These are phyloP conservation scores for Singerocomus inundabilis DNA, from an alignment of 1,284 basidiomycete genomes.

Conservation along the genomic window DNA sequence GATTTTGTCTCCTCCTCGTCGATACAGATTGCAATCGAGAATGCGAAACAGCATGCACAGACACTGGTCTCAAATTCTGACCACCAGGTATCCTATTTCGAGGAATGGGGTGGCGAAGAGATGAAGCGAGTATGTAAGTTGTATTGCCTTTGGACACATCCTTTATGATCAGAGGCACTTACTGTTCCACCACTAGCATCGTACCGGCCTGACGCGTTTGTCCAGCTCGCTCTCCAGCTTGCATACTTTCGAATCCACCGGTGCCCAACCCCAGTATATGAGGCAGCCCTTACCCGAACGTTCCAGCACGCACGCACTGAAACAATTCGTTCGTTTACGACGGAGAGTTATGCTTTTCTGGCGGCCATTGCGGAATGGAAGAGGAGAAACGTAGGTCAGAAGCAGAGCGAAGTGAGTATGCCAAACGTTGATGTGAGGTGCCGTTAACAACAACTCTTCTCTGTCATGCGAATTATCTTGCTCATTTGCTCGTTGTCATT, in stretches of 20 bases:
- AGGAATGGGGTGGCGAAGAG: conserved; percentile 87
- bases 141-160: neutral
- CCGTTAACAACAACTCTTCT: neutral
- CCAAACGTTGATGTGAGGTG: neutral
- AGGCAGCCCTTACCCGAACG: conserved; percentile 90
- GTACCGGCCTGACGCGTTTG: conserved; percentile 84
- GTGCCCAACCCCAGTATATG: conserved; percentile 87
- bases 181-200: conserved; percentile 46
- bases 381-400: neutral
- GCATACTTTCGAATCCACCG: conserved; percentile 86
- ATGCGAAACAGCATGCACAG: conserved; percentile 60
- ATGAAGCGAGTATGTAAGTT: conserved; percentile 76
- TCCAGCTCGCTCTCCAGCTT: conserved; percentile 93
- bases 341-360: conserved; percentile 77
- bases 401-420: conserved; percentile 16
- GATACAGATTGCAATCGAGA: conserved; percentile 57
- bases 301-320: conserved; percentile 93
- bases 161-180: neutral
- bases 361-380: conserved; percentile 20
- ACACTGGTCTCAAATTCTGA: conserved; percentile 79
- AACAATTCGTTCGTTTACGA: conserved; percentile 80
- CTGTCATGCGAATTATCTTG: neutral
- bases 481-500: neutral
- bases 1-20: conserved; percentile 76
- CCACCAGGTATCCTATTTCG: conserved; percentile 82